These are phyloP conservation scores for Pichia sp. DNA, from an alignment of 1,139 yeast species.

Conservation along the genomic window DNA sequence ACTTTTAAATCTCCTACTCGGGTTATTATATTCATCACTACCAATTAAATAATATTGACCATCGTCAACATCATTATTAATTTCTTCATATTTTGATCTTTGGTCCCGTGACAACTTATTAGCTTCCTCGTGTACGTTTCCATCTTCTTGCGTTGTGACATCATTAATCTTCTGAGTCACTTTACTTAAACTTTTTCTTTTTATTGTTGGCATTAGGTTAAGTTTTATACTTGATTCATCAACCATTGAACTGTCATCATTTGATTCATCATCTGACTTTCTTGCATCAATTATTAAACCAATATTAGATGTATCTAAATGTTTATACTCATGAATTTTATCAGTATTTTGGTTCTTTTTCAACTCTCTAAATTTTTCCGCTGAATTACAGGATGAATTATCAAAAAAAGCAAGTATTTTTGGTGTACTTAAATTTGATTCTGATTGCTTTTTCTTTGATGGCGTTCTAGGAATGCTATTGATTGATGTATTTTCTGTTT, in stretches of 20 bases:
- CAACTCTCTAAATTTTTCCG: conserved; percentile 10
- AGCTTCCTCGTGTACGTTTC: conserved; percentile 19
- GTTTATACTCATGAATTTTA: background rate
- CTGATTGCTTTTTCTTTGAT: conserved; percentile 3
- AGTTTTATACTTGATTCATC: conserved; percentile 21
- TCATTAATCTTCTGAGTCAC: background rate
- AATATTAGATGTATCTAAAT: conserved; percentile 3
- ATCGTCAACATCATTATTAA: background rate
- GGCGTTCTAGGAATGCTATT: conserved; percentile 13
- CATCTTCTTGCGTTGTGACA: conserved; percentile 18
- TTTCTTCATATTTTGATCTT: background rate
- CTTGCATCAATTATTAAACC: conserved; percentile 9
- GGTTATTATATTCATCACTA: background rate
- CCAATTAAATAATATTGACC: background rate
- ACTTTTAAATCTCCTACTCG: background rate
- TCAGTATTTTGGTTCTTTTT: conserved; percentile 2
- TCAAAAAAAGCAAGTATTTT: background rate
- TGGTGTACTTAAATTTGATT: background rate
- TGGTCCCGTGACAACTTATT: conserved; percentile 13
- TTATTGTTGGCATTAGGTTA: conserved; percentile 15
- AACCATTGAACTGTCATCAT: conserved; percentile 11
- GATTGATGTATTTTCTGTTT: background rate
- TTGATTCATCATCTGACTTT: conserved; percentile 1
- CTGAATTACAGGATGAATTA: conserved; percentile 1
- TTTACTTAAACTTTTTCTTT: background rate